phyloP scores from a whole-genome alignment of 2,329 filamentous ascomycete species.

The Clonostachys rhizophaga region DNA sequence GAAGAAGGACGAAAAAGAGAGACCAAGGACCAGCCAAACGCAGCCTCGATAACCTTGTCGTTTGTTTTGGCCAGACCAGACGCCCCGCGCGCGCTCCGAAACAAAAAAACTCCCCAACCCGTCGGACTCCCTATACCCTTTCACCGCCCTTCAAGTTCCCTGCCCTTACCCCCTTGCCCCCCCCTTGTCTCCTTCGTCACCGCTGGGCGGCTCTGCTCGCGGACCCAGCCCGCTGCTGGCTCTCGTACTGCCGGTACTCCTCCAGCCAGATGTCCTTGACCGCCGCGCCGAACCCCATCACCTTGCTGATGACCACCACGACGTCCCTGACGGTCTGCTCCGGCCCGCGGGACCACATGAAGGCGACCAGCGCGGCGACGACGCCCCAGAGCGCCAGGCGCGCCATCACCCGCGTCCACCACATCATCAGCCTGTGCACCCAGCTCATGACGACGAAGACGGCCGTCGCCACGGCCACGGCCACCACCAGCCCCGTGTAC shows the following conservation, averaged over 20 bases:
- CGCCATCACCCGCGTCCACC: constrained; percentile 67
- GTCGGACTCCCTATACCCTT: too few species aligned
- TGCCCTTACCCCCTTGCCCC: constrained; percentile 4
- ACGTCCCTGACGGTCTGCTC: constrained; percentile 60
- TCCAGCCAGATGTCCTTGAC: constrained; percentile 49
- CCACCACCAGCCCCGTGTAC: constrained; percentile 20
- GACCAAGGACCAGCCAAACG: too few species aligned
- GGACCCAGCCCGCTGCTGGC: constrained; percentile 20
- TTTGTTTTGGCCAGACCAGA: too few species aligned
- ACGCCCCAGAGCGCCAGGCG: constrained; percentile 60
- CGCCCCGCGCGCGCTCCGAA: background rate
- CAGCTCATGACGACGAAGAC: constrained; percentile 66
- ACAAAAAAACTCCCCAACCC: background rate
- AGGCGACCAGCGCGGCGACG: constrained; percentile 47
- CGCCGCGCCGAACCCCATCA: constrained; percentile 40
- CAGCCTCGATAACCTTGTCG: too few species aligned
- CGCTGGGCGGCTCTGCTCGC: background rate
- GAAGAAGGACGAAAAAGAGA: too few species aligned
- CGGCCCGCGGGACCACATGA: constrained; percentile 61
- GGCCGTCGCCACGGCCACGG: constrained; percentile 34
- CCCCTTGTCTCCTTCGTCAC: constrained; percentile 13
- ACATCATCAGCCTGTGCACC: constrained; percentile 68
- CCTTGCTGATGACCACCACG: constrained; percentile 31
- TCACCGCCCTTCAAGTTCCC: too few species aligned
- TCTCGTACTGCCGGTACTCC: constrained; percentile 55